Conservation (phyloP, 495 filamentous ascomycete genomes). For the Annulohypoxylon maeteangense region DNA sequence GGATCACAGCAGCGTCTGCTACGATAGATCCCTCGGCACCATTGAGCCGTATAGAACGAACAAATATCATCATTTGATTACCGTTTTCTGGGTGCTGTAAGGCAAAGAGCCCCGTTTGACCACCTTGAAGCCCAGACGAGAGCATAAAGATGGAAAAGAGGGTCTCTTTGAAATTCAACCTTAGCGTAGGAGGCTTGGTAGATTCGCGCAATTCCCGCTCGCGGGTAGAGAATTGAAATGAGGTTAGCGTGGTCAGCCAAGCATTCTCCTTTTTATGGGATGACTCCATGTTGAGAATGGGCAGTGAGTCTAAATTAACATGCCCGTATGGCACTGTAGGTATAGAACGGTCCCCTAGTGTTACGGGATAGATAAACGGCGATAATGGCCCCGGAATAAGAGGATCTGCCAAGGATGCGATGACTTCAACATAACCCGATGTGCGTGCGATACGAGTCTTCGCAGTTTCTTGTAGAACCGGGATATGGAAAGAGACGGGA, state of each 20-base stretch:
- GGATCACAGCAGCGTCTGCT: slow-evolving; percentile 61
- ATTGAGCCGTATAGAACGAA: slow-evolving; percentile 55
- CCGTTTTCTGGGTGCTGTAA: slow-evolving; percentile 45
- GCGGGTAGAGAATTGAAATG: slow-evolving; percentile 52
- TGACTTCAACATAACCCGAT: slow-evolving; percentile 59
- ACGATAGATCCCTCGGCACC: slow-evolving; percentile 55
- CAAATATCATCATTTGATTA: slow-evolving; percentile 56
- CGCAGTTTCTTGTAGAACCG: slow-evolving; percentile 48
- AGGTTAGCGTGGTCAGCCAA: slow-evolving; percentile 53
- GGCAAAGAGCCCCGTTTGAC: slow-evolving; percentile 50
- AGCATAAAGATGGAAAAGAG: slow-evolving; percentile 58
- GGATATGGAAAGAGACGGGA: slow-evolving; percentile 53
- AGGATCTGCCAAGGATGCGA: slow-evolving; percentile 49
- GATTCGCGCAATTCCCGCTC: slow-evolving; percentile 52
- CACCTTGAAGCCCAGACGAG: slow-evolving; percentile 54
- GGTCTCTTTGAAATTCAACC: slow-evolving; percentile 61
- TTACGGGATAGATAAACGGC: slow-evolving; percentile 48
- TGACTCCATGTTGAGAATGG: slow-evolving; percentile 49
- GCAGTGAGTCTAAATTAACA: slow-evolving; percentile 55
- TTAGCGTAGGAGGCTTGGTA: slow-evolving; percentile 21
- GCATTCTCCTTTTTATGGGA: slow-evolving; percentile 35
- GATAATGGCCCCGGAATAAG: slow-evolving; percentile 35
- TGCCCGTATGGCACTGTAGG: slow-evolving; percentile 52
- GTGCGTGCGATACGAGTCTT: slow-evolving; percentile 59
- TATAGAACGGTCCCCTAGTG: slow-evolving; percentile 16